Percentiles rank a stretch among this genome's conserved stretches.
These are phyloP conservation scores for Exserohilum rostratum DNA, from an alignment of 2,329 filamentous ascomycete genomes.

Conservation along the genomic window DNA sequence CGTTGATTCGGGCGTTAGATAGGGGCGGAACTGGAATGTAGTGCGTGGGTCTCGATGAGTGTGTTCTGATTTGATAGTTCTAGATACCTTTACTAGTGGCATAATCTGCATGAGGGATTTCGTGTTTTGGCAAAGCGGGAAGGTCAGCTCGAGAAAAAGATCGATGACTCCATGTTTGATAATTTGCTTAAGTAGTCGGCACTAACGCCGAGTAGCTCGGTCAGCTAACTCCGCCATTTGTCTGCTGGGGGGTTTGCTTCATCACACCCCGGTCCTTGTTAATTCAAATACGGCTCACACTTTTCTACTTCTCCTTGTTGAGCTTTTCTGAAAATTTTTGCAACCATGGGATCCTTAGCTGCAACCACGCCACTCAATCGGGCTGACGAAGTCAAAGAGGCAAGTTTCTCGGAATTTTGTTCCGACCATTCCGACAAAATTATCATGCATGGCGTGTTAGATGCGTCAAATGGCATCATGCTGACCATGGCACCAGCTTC, in stretches of 20 bases:
- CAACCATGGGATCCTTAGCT: conserved; percentile 6
- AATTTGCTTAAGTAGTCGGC: conserved; percentile 8
- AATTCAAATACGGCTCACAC: background rate
- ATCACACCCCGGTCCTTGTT: background rate
- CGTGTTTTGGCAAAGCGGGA: conserved; percentile 2
- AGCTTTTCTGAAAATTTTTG: background rate
- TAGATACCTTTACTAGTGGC: conserved; percentile 36
- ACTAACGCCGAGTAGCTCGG: conserved; percentile 14
- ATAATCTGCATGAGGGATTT: conserved; percentile 8
- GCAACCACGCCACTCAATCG: conserved; percentile 34
- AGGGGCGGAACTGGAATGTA: background rate
- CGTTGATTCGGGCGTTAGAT: conserved; percentile 27
- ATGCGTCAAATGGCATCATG: background rate
- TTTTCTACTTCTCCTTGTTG: background rate
- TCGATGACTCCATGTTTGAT: conserved; percentile 17
- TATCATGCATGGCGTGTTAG: background rate
- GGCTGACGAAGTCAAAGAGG: conserved; percentile 49
- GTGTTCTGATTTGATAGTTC: conserved; percentile 31
- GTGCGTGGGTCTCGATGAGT: conserved; percentile 10
- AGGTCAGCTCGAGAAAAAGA: conserved; percentile 2
- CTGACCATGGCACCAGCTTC: conserved; percentile 15
- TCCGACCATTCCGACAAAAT: conserved; percentile 16
- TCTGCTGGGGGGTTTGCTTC: conserved; percentile 2
- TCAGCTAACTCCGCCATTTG: conserved; percentile 1
- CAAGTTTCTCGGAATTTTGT: conserved; percentile 23